phyloP scores from a whole-genome alignment of 495 filamentous ascomycete species.

The Geopyxis carbonaria region DNA sequence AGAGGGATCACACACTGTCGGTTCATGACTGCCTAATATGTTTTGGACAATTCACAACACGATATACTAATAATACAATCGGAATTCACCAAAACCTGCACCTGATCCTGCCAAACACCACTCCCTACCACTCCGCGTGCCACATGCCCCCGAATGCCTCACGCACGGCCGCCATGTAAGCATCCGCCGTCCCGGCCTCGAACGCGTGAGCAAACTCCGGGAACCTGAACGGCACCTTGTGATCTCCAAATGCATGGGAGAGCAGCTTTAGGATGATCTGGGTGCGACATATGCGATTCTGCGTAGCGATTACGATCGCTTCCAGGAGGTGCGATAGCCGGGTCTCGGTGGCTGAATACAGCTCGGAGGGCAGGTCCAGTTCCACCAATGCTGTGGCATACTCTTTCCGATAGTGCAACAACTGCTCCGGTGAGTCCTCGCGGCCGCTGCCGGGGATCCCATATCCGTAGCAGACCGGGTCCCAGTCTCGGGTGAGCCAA shows the following conservation, averaged over 20 bases:
- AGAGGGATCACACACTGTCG: too few relatives aligned
- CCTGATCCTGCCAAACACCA: too few relatives aligned
- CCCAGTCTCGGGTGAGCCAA: constrained; percentile 10
- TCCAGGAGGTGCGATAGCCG: not conserved
- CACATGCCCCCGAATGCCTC: not conserved
- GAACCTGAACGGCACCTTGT: not conserved
- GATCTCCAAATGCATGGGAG: not conserved
- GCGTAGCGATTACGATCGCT: not conserved
- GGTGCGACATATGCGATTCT: not conserved
- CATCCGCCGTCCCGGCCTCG: not conserved
- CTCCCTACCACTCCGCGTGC: constrained; percentile 1
- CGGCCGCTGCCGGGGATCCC: not conserved
- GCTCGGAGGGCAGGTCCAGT: not conserved
- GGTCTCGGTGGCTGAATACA: not conserved
- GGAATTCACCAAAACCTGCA: too few relatives aligned
- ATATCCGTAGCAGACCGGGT: constrained; percentile 6
- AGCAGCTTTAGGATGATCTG: not conserved
- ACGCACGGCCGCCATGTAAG: not conserved
- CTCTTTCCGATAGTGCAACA: constrained; percentile 1
- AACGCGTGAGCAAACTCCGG: not conserved
- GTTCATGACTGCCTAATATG: too few relatives aligned
- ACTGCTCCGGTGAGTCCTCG: constrained; percentile 5
- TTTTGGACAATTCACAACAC: too few relatives aligned
- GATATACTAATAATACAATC: too few relatives aligned
- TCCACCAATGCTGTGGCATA: constrained; percentile 2